Evolutionary conservation across 352 stramenopile genomes (phyloP), one percentile per base, ranked within the genome.

Genomic region (Bremia lactucae): DNA sequence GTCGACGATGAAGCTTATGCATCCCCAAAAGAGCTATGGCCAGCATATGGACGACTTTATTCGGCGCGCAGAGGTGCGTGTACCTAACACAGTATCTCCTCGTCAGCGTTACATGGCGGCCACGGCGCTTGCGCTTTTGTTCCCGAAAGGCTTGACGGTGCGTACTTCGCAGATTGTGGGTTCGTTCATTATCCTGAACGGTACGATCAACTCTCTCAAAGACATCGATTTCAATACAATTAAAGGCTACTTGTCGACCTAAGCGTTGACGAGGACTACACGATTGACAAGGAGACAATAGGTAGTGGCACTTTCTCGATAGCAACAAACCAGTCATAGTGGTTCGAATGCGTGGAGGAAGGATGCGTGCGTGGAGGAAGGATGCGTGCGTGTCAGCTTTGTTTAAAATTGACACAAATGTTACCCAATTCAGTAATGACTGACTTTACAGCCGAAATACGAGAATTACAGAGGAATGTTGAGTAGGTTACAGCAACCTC

Each of bases 1-100:
- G 14, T 95, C 81, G n/a, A 97, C 88, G 35, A 85, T 97, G 56
- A 96, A 96, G 65, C 68, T 97, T 22, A 85, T 97, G 68, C 78
- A 96, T 57, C 89, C 90, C 19, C 64, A 95, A 46, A 93, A 92
- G 59, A 67, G 65, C 21, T 94, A 94, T 59, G 31, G 44, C 22
- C 62, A 75, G 36, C 82, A 91, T 53, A 88, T 94, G 72, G 65
- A 73, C 44, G 78, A 94, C 51, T 84, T 93, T 37, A 73, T 90
- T 45, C 59, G 62, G n/a, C 74, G 86, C 38, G 82, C 75, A 21
- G 67, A 93, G 49, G 80, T 75, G 42, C 81, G 82, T 35, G 80
- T 93, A 28, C 79, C 81, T 18, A 72, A 63, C 40, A 83, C 73
- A 23, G 78, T 88, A 43, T 63, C 76, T n/a, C 69, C 79, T 36